A percentile compares a stretch with the other conserved stretches of the same genome.
phyloP scores from a whole-genome alignment of 495 filamentous ascomycete species.

The Venustampulla echinocandica region DNA sequence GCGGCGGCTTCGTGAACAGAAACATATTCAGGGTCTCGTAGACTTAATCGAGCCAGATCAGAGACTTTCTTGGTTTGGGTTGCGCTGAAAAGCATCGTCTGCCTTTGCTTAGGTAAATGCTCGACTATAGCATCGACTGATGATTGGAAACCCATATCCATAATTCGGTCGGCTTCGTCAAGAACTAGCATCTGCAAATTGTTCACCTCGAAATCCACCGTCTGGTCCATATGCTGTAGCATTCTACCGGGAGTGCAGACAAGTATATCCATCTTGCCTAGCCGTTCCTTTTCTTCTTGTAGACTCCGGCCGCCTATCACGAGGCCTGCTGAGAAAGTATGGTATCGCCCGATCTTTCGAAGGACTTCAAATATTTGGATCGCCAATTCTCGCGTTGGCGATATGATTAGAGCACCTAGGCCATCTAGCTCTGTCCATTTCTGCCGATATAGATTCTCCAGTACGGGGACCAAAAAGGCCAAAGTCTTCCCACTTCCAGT shows the following conservation, averaged over 20 bases:
- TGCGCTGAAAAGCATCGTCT: slow-evolving; percentile 91
- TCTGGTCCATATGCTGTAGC: slow-evolving; percentile 94
- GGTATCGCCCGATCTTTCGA: slow-evolving; percentile 79
- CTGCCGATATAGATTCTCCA: slow-evolving; percentile 88
- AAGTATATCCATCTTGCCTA: slow-evolving; percentile 93
- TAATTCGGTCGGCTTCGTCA: slow-evolving; percentile 92
- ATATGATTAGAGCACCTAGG: slow-evolving; percentile 84
- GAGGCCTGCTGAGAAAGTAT: slow-evolving; percentile 85
- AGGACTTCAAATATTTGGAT: slow-evolving; percentile 97
- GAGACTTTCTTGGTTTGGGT: slow-evolving; percentile 93
- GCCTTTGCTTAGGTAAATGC: slow-evolving; percentile 76
- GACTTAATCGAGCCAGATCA: slow-evolving; percentile 78
- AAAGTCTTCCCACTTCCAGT: slow-evolving; percentile 96
- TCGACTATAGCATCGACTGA: slow-evolving; percentile 90
- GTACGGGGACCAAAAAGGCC: slow-evolving; percentile 82
- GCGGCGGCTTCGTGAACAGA: slow-evolving; percentile 79
- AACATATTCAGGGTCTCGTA: slow-evolving; percentile 89
- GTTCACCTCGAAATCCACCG: slow-evolving; percentile 77
- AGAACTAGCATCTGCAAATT: slow-evolving; percentile 89
- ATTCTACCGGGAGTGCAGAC: slow-evolving; percentile 94
- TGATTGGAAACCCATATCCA: slow-evolving; percentile 95
- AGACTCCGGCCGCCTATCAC: slow-evolving; percentile 93
- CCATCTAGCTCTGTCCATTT: slow-evolving; percentile 90
- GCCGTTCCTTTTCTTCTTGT: slow-evolving; percentile 75
- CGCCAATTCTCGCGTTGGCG: slow-evolving; percentile 88